phyloP scores from a whole-genome alignment of 768 basidiomycete species.

The Rickenella mellea region DNA sequence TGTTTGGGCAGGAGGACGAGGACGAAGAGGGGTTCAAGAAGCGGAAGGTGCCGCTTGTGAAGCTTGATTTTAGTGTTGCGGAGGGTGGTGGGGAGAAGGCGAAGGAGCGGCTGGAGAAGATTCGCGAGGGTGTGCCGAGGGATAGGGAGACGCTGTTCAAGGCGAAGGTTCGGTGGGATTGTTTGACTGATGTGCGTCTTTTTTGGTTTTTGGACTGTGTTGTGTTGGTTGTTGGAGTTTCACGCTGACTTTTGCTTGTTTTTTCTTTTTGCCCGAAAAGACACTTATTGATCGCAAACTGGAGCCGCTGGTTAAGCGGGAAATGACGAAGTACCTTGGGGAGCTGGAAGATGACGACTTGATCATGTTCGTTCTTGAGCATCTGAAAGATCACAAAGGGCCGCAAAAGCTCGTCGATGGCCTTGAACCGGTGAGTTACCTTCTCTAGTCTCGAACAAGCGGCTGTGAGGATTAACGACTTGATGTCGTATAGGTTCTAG shows the following conservation, averaged over 20 bases:
- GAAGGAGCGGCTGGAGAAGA: constrained; percentile 71
- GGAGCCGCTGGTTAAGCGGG: constrained; percentile 70
- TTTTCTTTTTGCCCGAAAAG: no score
- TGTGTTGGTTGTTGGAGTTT: constrained; percentile 9
- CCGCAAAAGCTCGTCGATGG: constrained; percentile 84
- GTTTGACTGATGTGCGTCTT: constrained; percentile 67
- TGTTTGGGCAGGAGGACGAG: constrained; percentile 79
- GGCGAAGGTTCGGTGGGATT: constrained; percentile 86
- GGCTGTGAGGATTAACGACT: not conserved
- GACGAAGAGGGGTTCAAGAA: constrained; percentile 73
- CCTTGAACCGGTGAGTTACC: constrained; percentile 73
- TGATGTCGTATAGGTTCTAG: constrained; percentile 56
- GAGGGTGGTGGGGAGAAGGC: constrained; percentile 74
- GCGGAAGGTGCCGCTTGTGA: constrained; percentile 78
- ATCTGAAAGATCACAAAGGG: constrained; percentile 82
- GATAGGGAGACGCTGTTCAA: constrained; percentile 77
- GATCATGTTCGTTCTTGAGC: constrained; percentile 88
- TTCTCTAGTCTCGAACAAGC: not conserved
- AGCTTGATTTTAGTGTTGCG: constrained; percentile 81
- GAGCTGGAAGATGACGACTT: constrained; percentile 91
- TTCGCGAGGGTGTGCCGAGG: constrained; percentile 61
- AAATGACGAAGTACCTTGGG: constrained; percentile 83
- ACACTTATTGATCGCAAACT: constrained; percentile 77
- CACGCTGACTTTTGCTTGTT: no score
- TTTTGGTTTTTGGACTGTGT: constrained; percentile 1